phyloP scores from a whole-genome alignment of 495 filamentous ascomycete genomes.

The Xylaria venustula region DNA sequence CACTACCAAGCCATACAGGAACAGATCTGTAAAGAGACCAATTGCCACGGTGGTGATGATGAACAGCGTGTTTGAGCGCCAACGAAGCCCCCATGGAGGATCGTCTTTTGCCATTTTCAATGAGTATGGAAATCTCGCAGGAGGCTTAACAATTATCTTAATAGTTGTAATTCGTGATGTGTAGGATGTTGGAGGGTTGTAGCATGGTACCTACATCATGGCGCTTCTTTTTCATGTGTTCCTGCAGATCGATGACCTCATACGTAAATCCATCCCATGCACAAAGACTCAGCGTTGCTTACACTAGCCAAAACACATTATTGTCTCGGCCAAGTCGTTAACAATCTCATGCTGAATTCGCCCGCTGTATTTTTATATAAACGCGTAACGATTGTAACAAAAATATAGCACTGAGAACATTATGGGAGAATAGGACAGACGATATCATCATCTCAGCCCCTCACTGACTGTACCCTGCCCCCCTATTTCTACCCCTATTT shows the following conservation, averaged over 20 bases:
- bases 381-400: too few species aligned
- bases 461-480: too few species aligned
- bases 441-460: too few species aligned
- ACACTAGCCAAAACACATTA: too few species aligned
- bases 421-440: too few species aligned
- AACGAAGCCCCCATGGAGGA: conserved; percentile 46
- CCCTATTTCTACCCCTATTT: too few species aligned
- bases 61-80: conserved; percentile 60
- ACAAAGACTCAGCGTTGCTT: background rate
- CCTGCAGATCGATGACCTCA: conserved; percentile 32
- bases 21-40: conserved; percentile 64
- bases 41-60: conserved; percentile 61
- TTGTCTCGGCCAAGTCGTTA: too few species aligned
- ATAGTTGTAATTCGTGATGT: background rate
- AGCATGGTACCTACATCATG: background rate
- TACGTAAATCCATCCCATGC: background rate
- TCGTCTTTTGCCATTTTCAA: conserved; percentile 7
- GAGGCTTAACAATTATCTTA: background rate
- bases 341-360: too few species aligned
- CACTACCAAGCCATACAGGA: conserved; percentile 59
- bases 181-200: background rate
- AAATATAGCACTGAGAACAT: too few species aligned
- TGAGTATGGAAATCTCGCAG: too few species aligned
- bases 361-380: too few species aligned
- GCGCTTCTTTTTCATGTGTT: conserved; percentile 6